phyloP scores from a whole-genome alignment of 1,284 basidiomycete species.

The Quambalaria eucalypti region DNA sequence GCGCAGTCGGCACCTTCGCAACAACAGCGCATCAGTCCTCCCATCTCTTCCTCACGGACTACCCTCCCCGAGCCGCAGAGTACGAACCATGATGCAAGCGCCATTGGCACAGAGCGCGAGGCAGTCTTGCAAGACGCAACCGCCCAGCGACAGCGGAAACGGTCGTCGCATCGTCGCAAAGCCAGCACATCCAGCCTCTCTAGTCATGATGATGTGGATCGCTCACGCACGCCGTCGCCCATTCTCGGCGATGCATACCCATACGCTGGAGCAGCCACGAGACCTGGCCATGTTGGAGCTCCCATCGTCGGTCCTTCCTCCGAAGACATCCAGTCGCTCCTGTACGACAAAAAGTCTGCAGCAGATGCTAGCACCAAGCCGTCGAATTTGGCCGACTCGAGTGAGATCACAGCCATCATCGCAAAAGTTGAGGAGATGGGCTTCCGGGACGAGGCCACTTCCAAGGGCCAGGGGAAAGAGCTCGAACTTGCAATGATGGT shows the following conservation, averaged over 20 bases:
- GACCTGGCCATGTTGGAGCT: slow-evolving; percentile 35
- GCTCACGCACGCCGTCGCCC: slow-evolving; percentile 39
- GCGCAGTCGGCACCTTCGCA: no score
- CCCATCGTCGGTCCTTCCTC: slow-evolving; percentile 29
- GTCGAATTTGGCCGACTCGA: neutral
- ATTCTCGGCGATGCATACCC: slow-evolving; percentile 26
- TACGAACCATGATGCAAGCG: no score
- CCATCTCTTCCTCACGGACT: no score
- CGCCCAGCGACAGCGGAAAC: neutral
- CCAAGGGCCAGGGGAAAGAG: slow-evolving; percentile 8
- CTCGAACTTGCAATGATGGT: slow-evolving; percentile 26
- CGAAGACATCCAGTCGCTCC: slow-evolving; percentile 33
- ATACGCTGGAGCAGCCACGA: neutral
- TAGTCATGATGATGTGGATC: neutral
- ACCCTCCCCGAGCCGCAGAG: no score
- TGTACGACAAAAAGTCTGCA: slow-evolving; percentile 14
- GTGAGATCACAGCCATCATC: slow-evolving; percentile 15
- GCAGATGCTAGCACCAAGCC: slow-evolving; percentile 1
- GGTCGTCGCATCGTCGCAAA: neutral
- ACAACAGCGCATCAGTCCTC: no score
- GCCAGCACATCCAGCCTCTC: neutral
- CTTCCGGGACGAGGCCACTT: slow-evolving; percentile 8
- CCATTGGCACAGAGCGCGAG: slow-evolving; percentile 1
- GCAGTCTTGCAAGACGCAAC: neutral
- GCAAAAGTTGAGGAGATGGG: slow-evolving; percentile 25